Base-by-base conservation (phyloP, 805 yeast species). In the Ogataea nitratoaversa region DNA sequence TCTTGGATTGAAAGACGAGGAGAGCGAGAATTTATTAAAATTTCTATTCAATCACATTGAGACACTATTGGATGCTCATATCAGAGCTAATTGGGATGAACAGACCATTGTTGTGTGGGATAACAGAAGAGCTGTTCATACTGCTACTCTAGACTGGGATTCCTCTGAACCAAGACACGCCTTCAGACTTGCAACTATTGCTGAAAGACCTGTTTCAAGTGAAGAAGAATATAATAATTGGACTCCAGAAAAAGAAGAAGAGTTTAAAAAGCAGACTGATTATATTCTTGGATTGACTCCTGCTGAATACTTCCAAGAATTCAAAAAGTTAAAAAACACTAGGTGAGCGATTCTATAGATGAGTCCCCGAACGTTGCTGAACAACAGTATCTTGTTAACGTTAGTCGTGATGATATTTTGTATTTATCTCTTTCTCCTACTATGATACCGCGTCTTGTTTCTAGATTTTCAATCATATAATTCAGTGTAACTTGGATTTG, bases 51-150 rank as follows among this genome's bases (percentile, higher is more conserved):
- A 63, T 35, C 74, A 74, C 46, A 67, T 79, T 29, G 52, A 49
- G 30, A 71, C 70, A 42, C 58, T 58, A 42, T 75, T 67, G 39
- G 84, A 79, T 56, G 62, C 78, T 52, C 82, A 79, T 46, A 65
- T 79, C 37, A 71, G 86, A 54, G 84, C 83, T 35, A 68, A 59
- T 37, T 82, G 84, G 80, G 78, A 74, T 54, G 76, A 81, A 37
- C 72, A 72, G 34, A 71, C 84, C 2, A 81, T 82, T 30, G 84
- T 79, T 8, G 59, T 79, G 24, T 82, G 87, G 87, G 88, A 82
- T 52, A 82, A 82, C 66, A 75, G 88, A 56, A 66, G 79, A 53
- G 74, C 76, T 3, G 65, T 71, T 19, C 88, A 82, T 56, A 64
- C 81, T 14, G 84, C 84, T 16, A 65, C 75, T 17, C 73, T 76